phyloP scores from a whole-genome alignment of 306 rosid genomes.

The Glycine soja region DNA sequence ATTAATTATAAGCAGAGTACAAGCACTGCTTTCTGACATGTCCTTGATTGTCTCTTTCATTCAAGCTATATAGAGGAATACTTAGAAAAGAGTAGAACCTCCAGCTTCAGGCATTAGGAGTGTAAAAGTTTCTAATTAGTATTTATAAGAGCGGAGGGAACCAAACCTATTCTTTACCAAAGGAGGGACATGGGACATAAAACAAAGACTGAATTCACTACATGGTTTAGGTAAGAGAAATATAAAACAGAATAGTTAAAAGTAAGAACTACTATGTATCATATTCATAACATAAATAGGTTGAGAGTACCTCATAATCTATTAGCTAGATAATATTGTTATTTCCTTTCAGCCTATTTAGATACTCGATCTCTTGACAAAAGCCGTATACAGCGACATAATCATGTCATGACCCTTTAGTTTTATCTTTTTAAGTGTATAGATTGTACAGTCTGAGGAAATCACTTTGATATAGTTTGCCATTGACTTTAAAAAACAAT shows the following conservation, averaged over 20 bases:
- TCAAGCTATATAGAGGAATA: conserved; percentile 1
- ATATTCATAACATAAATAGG: conserved; percentile 26
- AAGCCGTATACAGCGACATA: conserved; percentile 94
- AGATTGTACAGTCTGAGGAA: conserved; percentile 90
- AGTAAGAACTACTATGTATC: background rate
- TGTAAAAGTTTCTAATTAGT: background rate
- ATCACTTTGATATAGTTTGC: conserved; percentile 97
- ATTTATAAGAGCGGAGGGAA: background rate
- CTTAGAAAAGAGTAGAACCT: background rate
- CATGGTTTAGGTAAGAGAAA: background rate
- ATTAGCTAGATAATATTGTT: conserved; percentile 87
- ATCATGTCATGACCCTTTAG: conserved; percentile 83
- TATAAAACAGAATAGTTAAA: conserved; percentile 34
- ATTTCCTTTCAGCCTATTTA: conserved; percentile 86
- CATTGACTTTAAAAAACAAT: conserved; percentile 89
- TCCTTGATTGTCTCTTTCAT: background rate
- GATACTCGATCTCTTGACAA: conserved; percentile 97
- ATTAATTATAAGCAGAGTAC: too few species aligned
- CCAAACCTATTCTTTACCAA: conserved; percentile 6
- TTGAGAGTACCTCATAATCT: conserved; percentile 82
- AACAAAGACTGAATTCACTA: conserved; percentile 1
- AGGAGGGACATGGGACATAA: background rate
- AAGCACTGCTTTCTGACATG: background rate
- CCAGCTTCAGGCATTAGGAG: background rate
- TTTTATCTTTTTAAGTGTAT: conserved; percentile 89